A percentile compares a stretch with the other conserved stretches of the same genome.
Conservation (phyloP, 345 rosid species). For the Citrus sinensis region DVS_A1.0 CM039166.1:24774501-24775000, state of each 20-base stretch:
- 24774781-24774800: not conserved
- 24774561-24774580: not conserved
- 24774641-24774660: not conserved
- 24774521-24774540: not conserved
- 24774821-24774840: not conserved
- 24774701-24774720: not conserved
- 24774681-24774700: not conserved
- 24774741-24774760: not conserved
- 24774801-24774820: not conserved
- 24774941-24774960: conserved; percentile 54
- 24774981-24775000: conserved; percentile 49
- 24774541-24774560: no score
- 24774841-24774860: not conserved
- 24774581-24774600: not conserved
- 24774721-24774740: not conserved
- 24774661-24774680: not conserved
- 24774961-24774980: conserved; percentile 47
- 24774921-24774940: not conserved
- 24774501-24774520: not conserved
- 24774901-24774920: not conserved
- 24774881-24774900: not conserved
- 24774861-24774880: not conserved
- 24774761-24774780: not conserved
- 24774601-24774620: not conserved
- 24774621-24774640: not conserved